phyloP scores from a whole-genome alignment of 2,329 filamentous ascomycete genomes.

The Dothideomycetes sp. region DNA sequence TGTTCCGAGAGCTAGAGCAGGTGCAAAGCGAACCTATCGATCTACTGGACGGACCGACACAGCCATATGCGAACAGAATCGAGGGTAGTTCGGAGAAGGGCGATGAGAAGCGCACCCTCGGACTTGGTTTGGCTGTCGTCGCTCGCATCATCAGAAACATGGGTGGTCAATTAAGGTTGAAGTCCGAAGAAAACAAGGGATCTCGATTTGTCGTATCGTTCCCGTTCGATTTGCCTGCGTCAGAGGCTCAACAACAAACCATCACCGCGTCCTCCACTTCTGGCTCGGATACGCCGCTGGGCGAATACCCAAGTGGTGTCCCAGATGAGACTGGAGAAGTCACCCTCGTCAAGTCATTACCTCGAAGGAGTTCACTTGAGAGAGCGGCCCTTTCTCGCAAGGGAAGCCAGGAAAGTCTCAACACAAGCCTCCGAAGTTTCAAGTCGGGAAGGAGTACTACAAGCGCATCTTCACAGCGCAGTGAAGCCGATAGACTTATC shows the following conservation, averaged over 20 bases:
- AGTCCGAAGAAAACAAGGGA: constrained; percentile 72
- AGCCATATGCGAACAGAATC: constrained; percentile 20
- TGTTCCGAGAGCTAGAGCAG: constrained; percentile 56
- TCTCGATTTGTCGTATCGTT: constrained; percentile 74
- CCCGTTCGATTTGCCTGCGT: constrained; percentile 56
- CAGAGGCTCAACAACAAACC: constrained; percentile 13
- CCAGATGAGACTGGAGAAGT: constrained; percentile 39
- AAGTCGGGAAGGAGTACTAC: constrained; percentile 24
- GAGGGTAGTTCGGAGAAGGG: constrained; percentile 16
- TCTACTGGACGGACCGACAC: constrained; percentile 24
- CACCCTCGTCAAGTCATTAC: constrained; percentile 54
- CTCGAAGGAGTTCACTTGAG: constrained; percentile 5
- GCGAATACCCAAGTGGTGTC: constrained; percentile 12
- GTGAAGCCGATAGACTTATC: constrained; percentile 60
- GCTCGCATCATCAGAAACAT: constrained; percentile 79
- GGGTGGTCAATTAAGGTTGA: constrained; percentile 75
- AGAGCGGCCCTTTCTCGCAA: constrained; percentile 14
- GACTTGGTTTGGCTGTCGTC: constrained; percentile 80
- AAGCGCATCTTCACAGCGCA: constrained; percentile 21
- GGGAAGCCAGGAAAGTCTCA: constrained; percentile 33
- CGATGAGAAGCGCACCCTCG: constrained; percentile 44
- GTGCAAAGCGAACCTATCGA: constrained; percentile 47
- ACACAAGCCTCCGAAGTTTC: constrained; percentile 41
- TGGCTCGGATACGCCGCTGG: constrained; percentile 16
- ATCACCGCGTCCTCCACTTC: constrained; percentile 10